Evolutionary conservation across 176 grass and related monocot species (phyloP).

Genomic region (Themeda triandra): DNA sequence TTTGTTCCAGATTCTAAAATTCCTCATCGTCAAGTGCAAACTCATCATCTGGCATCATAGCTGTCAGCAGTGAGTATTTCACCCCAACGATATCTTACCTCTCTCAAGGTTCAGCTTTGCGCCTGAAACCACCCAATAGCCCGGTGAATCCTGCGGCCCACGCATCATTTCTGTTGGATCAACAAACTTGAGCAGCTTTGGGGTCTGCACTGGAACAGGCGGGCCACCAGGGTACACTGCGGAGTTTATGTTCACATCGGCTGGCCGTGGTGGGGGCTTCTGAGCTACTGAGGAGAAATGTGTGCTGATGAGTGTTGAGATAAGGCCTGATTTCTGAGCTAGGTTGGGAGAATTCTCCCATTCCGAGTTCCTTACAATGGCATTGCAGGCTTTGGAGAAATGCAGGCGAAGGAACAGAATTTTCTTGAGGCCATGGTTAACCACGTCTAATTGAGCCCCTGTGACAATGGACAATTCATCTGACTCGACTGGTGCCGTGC

Average conservation of each 20-base stretch:
- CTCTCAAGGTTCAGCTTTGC: slow-evolving; percentile 87
- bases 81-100: slow-evolving; percentile 84
- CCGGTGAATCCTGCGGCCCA: slow-evolving; percentile 80
- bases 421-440: slow-evolving; percentile 80
- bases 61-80: slow-evolving; percentile 73
- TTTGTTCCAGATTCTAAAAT: slow-evolving; percentile 17
- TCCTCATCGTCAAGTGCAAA: slow-evolving; percentile 40
- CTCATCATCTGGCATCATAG: slow-evolving; percentile 65
- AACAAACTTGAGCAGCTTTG: slow-evolving; percentile 82
- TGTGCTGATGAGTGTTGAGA: slow-evolving; percentile 92
- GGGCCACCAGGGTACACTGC: slow-evolving; percentile 89
- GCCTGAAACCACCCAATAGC: slow-evolving; percentile 93
- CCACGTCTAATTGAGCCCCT: slow-evolving; percentile 67
- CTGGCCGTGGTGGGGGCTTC: slow-evolving; percentile 56
- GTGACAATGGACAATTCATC: slow-evolving; percentile 77
- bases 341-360: slow-evolving; percentile 93
- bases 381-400: slow-evolving; percentile 68
- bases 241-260: slow-evolving; percentile 89
- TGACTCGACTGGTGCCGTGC: slow-evolving; percentile 78
- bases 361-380: slow-evolving; percentile 45
- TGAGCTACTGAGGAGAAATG: slow-evolving; percentile 80
- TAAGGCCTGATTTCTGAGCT: slow-evolving; percentile 84
- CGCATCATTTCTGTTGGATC: slow-evolving; percentile 83
- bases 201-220: slow-evolving; percentile 70
- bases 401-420: slow-evolving; percentile 73